A percentile compares a stretch with the other conserved stretches of the same genome.
These are phyloP conservation scores for Epichloe scottii DNA, from an alignment of 2,329 filamentous ascomycete genomes.

Conservation along the genomic window DNA sequence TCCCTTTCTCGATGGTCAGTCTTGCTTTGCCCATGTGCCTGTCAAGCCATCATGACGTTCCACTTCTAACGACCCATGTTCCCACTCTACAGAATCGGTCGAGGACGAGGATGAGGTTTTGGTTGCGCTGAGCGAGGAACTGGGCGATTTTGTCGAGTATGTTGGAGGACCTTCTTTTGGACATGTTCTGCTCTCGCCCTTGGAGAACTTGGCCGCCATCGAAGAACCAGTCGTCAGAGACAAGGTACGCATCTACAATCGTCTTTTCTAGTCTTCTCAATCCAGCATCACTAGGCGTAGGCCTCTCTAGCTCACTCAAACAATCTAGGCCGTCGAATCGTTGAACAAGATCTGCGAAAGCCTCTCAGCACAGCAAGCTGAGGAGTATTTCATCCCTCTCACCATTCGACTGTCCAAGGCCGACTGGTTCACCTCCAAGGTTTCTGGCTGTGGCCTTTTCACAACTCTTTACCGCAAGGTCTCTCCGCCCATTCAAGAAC, in stretches of 20 bases:
- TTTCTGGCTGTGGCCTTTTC: constrained; percentile 93
- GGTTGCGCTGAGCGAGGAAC: constrained; percentile 90
- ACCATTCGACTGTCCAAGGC: constrained; percentile 94
- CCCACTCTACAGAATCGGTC: constrained; percentile 65
- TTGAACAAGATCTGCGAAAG: constrained; percentile 98
- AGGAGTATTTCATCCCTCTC: constrained; percentile 94
- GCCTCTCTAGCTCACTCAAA: constrained; percentile 4
- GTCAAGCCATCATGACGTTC: constrained; percentile 6
- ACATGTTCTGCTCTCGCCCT: constrained; percentile 88
- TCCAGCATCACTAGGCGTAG: no score
- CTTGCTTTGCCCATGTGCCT: constrained; percentile 6
- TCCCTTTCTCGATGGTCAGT: constrained; percentile 94
- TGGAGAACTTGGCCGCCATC: constrained; percentile 97
- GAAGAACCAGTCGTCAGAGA: constrained; percentile 96
- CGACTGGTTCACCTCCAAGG: constrained; percentile 99
- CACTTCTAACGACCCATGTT: background rate
- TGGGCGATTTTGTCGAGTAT: constrained; percentile 94
- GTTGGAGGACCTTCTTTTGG: constrained; percentile 88
- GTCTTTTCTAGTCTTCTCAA: background rate
- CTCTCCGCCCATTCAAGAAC: constrained; percentile 75
- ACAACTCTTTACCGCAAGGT: constrained; percentile 89
- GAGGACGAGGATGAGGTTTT: constrained; percentile 98
- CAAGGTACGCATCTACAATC: constrained; percentile 52
- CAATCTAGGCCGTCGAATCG: constrained; percentile 78
- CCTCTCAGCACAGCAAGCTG: constrained; percentile 81